Base-by-base conservation (phyloP, 164 flowering plant genomes). In the Stephania cephalantha region DNA sequence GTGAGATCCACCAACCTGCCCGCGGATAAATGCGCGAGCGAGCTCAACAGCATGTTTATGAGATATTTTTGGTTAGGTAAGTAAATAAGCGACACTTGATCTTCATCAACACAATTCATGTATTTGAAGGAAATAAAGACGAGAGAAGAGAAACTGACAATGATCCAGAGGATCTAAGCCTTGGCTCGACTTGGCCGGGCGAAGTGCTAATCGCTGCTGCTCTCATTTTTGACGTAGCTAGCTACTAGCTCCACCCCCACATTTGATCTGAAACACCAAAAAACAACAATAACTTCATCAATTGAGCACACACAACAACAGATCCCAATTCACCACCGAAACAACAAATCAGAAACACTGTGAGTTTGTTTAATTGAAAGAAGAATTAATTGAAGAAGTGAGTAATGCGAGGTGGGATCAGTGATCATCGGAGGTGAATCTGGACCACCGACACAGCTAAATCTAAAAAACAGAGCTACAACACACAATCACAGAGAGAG, bases 91-190 rank as follows among this genome's bases (percentile, higher is more conserved):
- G 4, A 2, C 42, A 35, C 42, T 35, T 35, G 3, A 35, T 35
- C 42, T 35, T 35, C 42, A 2, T 35, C 42, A 35, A 35, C 42
- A 35, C 42, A 35, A 35, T 35, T 35, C 42, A 35, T 1, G 42
- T 35, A 35, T 35, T 35, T 35, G 42, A 70, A 44, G 7, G 2
- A 29, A 68, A 68, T 12, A 31, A 11, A 66, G 46, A 20, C 11
- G 52, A 68, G 13, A 67, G 46, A 35, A 11, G 48, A 72, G 29
- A 61, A 71, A 79, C 89, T 84, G 68, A 89, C 92, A 79, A 58
- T 70, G 89, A 84, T 78, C 86, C 80, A 25, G 85, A 78, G 58
- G 81, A 71, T 46, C 89, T 81, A n/a, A 81, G 85, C 67, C 89
- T 81, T 35, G 86, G 71, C 75, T 88, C 88, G 22, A 69, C 64